Conservation (phyloP, 768 basidiomycete species). For the Daedaleopsis sinensis region DNA sequence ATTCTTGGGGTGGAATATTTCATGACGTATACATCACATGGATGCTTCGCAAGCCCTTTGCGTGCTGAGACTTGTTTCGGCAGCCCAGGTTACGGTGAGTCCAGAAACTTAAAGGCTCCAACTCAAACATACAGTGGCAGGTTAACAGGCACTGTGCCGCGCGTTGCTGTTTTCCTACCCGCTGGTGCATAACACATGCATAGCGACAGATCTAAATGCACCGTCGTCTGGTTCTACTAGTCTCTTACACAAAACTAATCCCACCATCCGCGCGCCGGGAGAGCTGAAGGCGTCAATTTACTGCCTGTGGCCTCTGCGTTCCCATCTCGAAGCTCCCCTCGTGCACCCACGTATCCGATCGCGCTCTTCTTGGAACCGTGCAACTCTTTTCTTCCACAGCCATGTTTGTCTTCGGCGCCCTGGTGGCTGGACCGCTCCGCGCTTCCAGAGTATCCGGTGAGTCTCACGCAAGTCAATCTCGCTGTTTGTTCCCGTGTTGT, state of each 20-base stretch:
- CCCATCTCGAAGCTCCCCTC: background rate
- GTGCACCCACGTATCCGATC: background rate
- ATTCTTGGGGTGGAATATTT: too few relatives aligned
- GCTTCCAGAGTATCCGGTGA: background rate
- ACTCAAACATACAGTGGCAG: too few relatives aligned
- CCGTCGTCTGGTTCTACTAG: background rate
- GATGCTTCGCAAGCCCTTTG: too few relatives aligned
- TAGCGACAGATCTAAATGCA: too few relatives aligned
- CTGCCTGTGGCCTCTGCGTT: background rate
- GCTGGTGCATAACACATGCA: too few relatives aligned
- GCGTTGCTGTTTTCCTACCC: too few relatives aligned
- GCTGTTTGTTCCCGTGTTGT: slow-evolving; percentile 6
- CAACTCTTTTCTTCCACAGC: background rate
- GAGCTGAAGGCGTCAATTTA: background rate
- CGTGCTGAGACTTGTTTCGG: too few relatives aligned
- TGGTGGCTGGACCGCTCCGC: background rate
- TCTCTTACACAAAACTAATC: background rate
- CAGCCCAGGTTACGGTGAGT: too few relatives aligned
- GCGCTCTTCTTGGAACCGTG: background rate
- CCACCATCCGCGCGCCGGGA: background rate
- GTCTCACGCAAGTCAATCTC: background rate
- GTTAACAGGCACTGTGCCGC: too few relatives aligned
- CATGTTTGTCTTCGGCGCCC: slow-evolving; percentile 3
- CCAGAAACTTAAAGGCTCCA: too few relatives aligned
- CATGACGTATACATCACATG: too few relatives aligned